Base-by-base conservation (phyloP, 148 eudicot species). In the Simmondsia chinensis region DNA sequence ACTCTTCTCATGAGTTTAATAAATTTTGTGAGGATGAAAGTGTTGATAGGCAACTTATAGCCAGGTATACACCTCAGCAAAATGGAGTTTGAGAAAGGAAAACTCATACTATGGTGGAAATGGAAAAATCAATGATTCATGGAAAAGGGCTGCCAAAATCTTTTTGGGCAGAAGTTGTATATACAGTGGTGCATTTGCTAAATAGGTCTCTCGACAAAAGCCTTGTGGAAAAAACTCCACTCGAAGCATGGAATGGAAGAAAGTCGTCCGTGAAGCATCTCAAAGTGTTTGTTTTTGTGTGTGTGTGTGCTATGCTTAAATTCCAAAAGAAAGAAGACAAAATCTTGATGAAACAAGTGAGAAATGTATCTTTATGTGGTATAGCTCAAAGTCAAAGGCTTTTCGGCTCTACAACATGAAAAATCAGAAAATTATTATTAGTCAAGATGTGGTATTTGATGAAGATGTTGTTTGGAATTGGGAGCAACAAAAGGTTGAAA, bases 11-110 rank as follows among this genome's bases (percentile, higher is more conserved):
- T 4, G 30, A 36, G 19, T 50, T 51, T 27, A 9, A 51, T 1
- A 20, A 43, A 2, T 50, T 43, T 35, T 52, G 58, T 45, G 44
- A 51, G 15, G 57, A 44, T 4, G 44, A 60, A 26, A 52, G 40
- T 6, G 23, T 35, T 32, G 13, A 37, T 3, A 39, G 7, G 17
- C 36, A 20, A 3, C 43, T 62, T 2, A 63, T 20, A 1, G 27
- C 23, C 18, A 22, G 21, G 1, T 13, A 57, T 10, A 31, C 59
- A 4, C 56, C 56, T 4, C 44, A 54, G 10, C 49, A 55, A 27
- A 47, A 48, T 33, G 44, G 39, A 1, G 37, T 47, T 3, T 21
- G 20, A 0, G 30, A 52, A 17, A 16, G 44, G 7, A 54, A 34
- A 13, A 48, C 48, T 18, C n/a, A 19, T 27, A 62, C 31, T 0